Base-by-base conservation (phyloP, 2,329 filamentous ascomycete species). In the Penicillium brevicompactum region DNA sequence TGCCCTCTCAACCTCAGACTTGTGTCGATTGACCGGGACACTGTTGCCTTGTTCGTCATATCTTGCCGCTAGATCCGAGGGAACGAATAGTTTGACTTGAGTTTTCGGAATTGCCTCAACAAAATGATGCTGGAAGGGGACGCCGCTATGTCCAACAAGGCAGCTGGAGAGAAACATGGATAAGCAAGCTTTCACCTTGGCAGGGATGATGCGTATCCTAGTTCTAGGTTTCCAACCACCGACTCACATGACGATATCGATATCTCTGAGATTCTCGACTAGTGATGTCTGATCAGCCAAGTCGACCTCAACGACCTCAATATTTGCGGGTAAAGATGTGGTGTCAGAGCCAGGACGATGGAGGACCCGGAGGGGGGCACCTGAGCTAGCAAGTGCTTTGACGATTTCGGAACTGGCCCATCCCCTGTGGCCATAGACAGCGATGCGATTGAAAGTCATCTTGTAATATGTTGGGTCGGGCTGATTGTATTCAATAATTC, bases 381-480 rank as follows among this genome's bases (percentile, higher is more conserved):
- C 57, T 6, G 62, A 62, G 4, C 24, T 34, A 16, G 46, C 44
- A 7, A 64, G 56, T 18, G 60, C 56, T 13, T 22, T 34, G 13
- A 61, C 53, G 22, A 64, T 49, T 8, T 32, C 42, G 5, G 60
- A 64, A 47, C 62, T 56, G 21, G 37, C 60, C 46, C 47, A 64
- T 16, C 62, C 62, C 7, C 60, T 56, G 42, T 64, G 62, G 27
- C 54, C 60, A 31, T 64, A 62, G 14, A 62, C 51, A 8, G 62
- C 62, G 18, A 64, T 55, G 13, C 50, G 75, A 32, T 62, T 64
- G 37, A 57, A 62, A 1, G 50, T 8, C 60, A 62, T 64, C 3
- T 42, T 54, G 13, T 38, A 38, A 38, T 38, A 38, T 38, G 7
- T 38, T 88, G 34, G n/a, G 14, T n/a, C n/a, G 34, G 2, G 16